phyloP scores from a whole-genome alignment of 2,329 filamentous ascomycete genomes.

The Ceratocystis smalleyi region DNA sequence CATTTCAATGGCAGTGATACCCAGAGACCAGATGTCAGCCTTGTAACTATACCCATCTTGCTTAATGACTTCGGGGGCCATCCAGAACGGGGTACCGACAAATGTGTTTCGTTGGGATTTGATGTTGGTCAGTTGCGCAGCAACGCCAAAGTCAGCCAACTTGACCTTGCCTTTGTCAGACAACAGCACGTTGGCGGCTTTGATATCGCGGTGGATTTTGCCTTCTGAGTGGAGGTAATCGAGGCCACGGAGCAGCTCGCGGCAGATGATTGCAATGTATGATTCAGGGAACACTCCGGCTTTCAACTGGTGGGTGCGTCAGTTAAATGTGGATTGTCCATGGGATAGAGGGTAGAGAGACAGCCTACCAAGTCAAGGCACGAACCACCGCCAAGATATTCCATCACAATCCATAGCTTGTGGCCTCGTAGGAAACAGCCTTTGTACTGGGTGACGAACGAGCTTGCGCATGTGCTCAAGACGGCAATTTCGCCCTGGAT shows the following conservation, averaged over 20 bases:
- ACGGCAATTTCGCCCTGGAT: conserved; percentile 96
- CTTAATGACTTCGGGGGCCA: conserved; percentile 89
- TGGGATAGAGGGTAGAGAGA: background rate
- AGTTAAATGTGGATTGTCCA: conserved; percentile 15
- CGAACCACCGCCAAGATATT: conserved; percentile 87
- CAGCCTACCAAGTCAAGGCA: conserved; percentile 70
- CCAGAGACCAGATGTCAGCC: conserved; percentile 84
- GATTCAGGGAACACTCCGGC: conserved; percentile 74
- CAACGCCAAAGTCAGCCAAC: conserved; percentile 91
- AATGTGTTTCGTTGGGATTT: conserved; percentile 96
- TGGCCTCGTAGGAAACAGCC: conserved; percentile 89
- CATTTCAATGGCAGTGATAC: conserved; percentile 83
- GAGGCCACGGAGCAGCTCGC: conserved; percentile 74
- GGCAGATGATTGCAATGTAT: conserved; percentile 87
- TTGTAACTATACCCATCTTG: conserved; percentile 74
- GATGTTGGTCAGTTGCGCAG: conserved; percentile 90
- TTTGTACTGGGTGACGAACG: conserved; percentile 90
- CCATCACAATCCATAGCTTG: conserved; percentile 99
- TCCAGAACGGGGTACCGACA: conserved; percentile 94
- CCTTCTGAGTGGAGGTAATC: conserved; percentile 88
- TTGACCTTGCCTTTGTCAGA: conserved; percentile 84
- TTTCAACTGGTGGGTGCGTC: conserved; percentile 49
- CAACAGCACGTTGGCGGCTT: conserved; percentile 91
- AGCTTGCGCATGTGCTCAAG: conserved; percentile 84
- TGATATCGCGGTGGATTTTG: conserved; percentile 94